Evolutionary conservation across 139 green algal species (phyloP).

Genomic region (Asterochloris erici): DNA sequence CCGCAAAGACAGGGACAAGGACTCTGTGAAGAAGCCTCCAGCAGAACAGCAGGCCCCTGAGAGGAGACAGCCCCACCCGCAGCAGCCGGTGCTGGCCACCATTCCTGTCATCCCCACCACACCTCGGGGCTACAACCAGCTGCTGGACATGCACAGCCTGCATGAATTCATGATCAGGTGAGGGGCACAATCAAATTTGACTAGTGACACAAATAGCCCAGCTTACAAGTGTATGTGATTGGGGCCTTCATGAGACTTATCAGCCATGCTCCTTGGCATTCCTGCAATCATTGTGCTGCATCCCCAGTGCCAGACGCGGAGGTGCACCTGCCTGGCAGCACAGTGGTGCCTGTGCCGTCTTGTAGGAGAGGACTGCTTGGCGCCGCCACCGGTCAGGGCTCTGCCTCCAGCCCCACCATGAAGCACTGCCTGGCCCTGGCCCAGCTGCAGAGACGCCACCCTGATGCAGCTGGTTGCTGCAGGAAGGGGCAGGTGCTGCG

Average conservation of each 20-base stretch:
- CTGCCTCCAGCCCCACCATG: neutral
- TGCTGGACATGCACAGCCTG: constrained; percentile 58
- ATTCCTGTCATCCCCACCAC: neutral
- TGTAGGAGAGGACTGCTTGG: neutral
- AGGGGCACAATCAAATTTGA: constrained; percentile 6
- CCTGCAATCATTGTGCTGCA: too few species aligned
- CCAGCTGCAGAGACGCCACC: neutral
- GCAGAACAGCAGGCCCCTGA: too few species aligned
- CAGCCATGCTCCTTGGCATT: too few species aligned
- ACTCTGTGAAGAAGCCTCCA: too few species aligned
- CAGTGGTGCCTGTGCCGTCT: too few species aligned
- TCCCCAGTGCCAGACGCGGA: too few species aligned
- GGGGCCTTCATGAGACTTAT: too few species aligned
- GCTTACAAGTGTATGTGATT: too few species aligned
- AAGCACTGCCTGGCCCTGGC: neutral
- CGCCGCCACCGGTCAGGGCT: neutral
- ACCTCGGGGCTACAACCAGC: constrained; percentile 38
- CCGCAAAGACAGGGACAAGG: too few species aligned
- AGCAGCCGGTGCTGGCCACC: neutral
- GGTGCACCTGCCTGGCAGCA: too few species aligned
- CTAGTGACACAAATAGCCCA: too few species aligned
- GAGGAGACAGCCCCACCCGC: neutral
- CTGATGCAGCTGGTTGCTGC: neutral
- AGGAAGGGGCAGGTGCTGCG: constrained; percentile 19
- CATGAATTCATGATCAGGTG: constrained; percentile 59